phyloP scores from a whole-genome alignment of 495 filamentous ascomycete genomes.

The Aspergillus olivimuriae region DNA sequence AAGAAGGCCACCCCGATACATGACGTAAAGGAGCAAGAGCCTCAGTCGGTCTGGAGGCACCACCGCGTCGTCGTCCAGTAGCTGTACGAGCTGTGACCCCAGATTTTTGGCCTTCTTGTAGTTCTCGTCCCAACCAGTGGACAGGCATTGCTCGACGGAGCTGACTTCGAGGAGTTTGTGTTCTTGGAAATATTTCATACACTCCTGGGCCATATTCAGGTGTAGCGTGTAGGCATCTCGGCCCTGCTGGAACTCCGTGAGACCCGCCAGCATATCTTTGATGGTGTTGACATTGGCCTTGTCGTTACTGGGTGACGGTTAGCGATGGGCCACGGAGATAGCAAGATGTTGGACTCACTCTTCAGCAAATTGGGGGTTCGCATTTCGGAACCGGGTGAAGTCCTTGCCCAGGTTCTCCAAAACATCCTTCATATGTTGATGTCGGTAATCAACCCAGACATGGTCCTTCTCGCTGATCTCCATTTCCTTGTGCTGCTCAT shows the following conservation, averaged over 20 bases:
- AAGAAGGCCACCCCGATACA: constrained; percentile 85
- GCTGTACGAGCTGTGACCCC: constrained; percentile 74
- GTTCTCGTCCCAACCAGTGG: constrained; percentile 91
- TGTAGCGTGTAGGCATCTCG: constrained; percentile 95
- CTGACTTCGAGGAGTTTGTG: constrained; percentile 83
- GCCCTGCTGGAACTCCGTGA: constrained; percentile 90
- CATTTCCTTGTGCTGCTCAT: constrained; percentile 79
- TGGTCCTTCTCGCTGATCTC: constrained; percentile 83
- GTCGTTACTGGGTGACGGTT: constrained; percentile 35
- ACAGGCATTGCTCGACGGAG: constrained; percentile 75
- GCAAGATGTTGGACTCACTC: constrained; percentile 31
- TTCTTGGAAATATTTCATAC: constrained; percentile 84
- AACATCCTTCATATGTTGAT: constrained; percentile 96
- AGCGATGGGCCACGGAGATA: constrained; percentile 1
- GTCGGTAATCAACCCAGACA: constrained; percentile 89
- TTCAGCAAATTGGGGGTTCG: constrained; percentile 91
- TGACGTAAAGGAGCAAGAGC: constrained; percentile 74
- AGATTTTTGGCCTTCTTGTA: constrained; percentile 84
- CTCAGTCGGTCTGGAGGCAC: constrained; percentile 68
- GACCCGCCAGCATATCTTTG: constrained; percentile 90
- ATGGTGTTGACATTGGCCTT: constrained; percentile 80
- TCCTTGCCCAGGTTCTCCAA: constrained; percentile 89
- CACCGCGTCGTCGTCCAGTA: constrained; percentile 75
- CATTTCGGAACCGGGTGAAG: constrained; percentile 82
- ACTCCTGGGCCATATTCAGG: constrained; percentile 95